Base-by-base conservation (phyloP, 345 rosid species). In the Linum lewisii region DNA sequence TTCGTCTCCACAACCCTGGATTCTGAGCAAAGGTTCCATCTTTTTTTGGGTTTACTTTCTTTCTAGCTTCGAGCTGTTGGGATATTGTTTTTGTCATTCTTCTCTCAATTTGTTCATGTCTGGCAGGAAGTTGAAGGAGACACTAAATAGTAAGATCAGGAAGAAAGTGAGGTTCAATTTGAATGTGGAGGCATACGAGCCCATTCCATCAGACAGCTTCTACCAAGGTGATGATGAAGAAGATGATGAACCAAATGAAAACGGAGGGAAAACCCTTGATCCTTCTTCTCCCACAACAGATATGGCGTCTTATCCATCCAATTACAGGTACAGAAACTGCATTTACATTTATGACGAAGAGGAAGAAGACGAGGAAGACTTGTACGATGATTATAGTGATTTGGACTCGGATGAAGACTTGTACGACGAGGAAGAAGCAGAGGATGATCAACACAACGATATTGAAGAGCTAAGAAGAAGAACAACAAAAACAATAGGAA, bases 301-400 rank as follows among this genome's bases (percentile, higher is more conserved):
- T 59, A 72, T 24, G 54, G 53, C 86, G 6, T 51, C 63, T 57
- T 71, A 58, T 62, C 75, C 71, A 10, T 25, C 63, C 7, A 62
- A 62, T 24, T 62, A 71, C 19, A 71, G 75, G 18, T 71, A 71
- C 45, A 4, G 63, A 32, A 62, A 57, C 67, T 71, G 63, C 60
- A 60, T 70, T 20, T 82, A 78, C 57, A 77, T 80, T 78, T 82
- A 73, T 18, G 95, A 82, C 51, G 95, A 80, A 6, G 89, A 77
- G 8, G 86, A 72, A 34, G 44, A 74, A 57, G 77, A 72, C 57
- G 77, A 72, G 10, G 44, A 74, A 59, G 76, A 72, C 16, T 42
- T 42, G 6, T 72, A 64, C 24, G 80, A 68, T 7, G 92, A 81
- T n/a, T n/a, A n/a, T 58, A 78, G 83, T 51, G 98, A 86, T 42